A percentile compares a stretch with the other conserved stretches of the same genome.
Evolutionary conservation across 345 rosid species (phyloP).

Genomic region (Combretum micranthum): DNA sequence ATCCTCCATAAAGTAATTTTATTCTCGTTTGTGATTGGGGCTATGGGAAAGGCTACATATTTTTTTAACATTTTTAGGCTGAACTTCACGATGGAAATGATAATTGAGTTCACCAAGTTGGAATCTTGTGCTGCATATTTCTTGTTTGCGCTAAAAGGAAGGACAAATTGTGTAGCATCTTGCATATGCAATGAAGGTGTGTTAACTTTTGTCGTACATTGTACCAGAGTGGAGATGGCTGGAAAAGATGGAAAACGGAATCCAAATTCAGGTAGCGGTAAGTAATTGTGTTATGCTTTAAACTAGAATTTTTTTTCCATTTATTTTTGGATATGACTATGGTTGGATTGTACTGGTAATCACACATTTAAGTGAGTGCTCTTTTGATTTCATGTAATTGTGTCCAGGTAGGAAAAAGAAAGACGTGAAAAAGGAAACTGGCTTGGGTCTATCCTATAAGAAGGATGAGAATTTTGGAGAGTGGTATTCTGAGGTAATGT

Average conservation of each 20-base stretch:
- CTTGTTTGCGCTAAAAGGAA: too few relatives aligned
- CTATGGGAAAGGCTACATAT: too few relatives aligned
- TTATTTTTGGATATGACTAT: too few relatives aligned
- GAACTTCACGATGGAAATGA: too few relatives aligned
- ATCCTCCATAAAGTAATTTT: too few relatives aligned
- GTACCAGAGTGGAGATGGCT: constrained; percentile 15
- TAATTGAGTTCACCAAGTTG: too few relatives aligned
- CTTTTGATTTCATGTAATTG: background rate
- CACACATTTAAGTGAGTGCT: too few relatives aligned
- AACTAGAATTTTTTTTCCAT: too few relatives aligned
- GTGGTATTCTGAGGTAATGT: constrained; percentile 88
- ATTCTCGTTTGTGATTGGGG: too few relatives aligned
- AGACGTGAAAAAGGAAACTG: constrained; percentile 94
- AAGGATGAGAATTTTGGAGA: constrained; percentile 94
- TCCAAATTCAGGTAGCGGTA: constrained; percentile 12
- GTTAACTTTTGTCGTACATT: background rate
- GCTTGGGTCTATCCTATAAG: constrained; percentile 69
- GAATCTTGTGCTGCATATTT: background rate
- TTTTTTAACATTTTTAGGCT: too few relatives aligned
- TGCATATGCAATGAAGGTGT: background rate
- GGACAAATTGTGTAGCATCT: background rate
- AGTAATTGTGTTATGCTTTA: background rate
- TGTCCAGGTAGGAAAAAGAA: constrained; percentile 63
- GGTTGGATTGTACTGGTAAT: too few relatives aligned
- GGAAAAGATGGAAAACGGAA: constrained; percentile 22